phyloP scores from a whole-genome alignment of 1,139 yeast species.

The Blastobotrys aristatus region DNA sequence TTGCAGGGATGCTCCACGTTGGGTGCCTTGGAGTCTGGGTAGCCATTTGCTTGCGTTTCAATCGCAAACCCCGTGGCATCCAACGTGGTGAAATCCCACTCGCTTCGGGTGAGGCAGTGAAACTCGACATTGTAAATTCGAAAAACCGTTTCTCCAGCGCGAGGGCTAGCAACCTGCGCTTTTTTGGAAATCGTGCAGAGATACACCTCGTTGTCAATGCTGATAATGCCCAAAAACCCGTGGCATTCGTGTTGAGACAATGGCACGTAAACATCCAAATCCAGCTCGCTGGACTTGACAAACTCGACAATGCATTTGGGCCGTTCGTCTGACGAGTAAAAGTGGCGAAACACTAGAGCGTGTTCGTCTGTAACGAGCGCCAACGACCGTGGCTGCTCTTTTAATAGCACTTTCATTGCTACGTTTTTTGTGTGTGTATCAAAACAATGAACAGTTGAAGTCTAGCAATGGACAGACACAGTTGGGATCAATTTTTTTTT shows the following conservation, averaged over 20 bases:
- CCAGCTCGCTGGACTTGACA: constrained; percentile 25
- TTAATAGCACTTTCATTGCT: constrained; percentile 33
- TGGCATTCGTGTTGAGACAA: constrained; percentile 54
- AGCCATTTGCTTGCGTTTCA: constrained; percentile 27
- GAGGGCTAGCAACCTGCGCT: constrained; percentile 76
- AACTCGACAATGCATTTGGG: constrained; percentile 39
- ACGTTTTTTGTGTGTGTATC: not conserved
- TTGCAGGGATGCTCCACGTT: constrained; percentile 73
- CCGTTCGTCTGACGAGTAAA: constrained; percentile 19
- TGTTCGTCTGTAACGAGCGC: constrained; percentile 33
- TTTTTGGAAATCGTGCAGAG: constrained; percentile 76
- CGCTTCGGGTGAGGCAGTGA: constrained; percentile 60
- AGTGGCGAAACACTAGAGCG: constrained; percentile 34
- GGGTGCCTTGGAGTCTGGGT: constrained; percentile 24
- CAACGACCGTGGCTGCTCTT: constrained; percentile 35
- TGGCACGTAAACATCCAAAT: constrained; percentile 32
- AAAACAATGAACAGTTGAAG: not conserved
- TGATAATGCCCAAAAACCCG: constrained; percentile 85
- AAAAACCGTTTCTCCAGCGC: constrained; percentile 72
- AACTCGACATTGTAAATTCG: constrained; percentile 82
- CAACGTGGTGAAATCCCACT: constrained; percentile 75
- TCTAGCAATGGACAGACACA: not conserved
- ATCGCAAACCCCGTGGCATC: constrained; percentile 62
- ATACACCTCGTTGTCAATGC: constrained; percentile 60
- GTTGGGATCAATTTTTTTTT: not conserved